Evolutionary conservation across 345 rosid genomes (phyloP).

Genomic region (Barbarea vulgaris): DNA sequence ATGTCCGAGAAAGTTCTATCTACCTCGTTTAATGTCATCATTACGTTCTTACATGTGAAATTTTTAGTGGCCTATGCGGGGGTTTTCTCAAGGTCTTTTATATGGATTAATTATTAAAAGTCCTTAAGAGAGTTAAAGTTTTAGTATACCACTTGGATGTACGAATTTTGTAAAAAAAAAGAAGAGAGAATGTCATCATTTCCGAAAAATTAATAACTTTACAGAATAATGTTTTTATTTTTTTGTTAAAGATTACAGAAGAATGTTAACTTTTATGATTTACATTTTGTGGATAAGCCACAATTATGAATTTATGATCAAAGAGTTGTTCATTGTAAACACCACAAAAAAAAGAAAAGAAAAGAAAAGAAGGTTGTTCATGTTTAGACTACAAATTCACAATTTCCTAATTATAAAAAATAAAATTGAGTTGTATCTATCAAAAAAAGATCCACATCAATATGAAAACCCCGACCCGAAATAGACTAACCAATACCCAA

Average conservation of each 20-base stretch:
- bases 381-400: neutral
- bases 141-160: neutral
- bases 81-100: neutral
- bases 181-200: no score
- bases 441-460: neutral
- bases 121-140: neutral
- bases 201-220: neutral
- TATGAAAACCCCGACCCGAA: neutral
- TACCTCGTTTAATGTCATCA: slow-evolving; percentile 35
- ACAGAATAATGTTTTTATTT: no score
- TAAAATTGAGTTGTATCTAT: slow-evolving; percentile 11
- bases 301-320: neutral
- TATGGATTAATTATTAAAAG: neutral
- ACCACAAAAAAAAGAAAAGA: no score
- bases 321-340: neutral
- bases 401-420: neutral
- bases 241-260: no score
- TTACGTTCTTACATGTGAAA: slow-evolving; percentile 21
- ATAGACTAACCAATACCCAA: slow-evolving; percentile 9
- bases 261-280: neutral
- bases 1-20: slow-evolving; percentile 33
- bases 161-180: neutral
- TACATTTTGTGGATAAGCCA: neutral
- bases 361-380: neutral
- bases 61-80: neutral